Conservation (phyloP, 371 early-diverging fungal species). For the Dichotomocladium elegans region DNA sequence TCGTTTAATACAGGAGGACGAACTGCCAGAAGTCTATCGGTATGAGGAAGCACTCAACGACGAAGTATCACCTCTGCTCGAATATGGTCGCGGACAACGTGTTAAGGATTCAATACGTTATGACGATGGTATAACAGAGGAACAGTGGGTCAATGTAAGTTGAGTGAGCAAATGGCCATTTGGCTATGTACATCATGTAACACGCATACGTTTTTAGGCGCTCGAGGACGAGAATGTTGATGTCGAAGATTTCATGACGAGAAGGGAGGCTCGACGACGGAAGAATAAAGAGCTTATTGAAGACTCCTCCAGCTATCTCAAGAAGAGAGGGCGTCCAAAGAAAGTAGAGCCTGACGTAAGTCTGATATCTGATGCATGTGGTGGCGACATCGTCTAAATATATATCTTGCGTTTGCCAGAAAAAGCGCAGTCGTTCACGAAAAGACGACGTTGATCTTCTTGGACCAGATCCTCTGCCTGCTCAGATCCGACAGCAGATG, state of each 20-base stretch:
- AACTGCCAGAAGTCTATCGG: constrained; percentile 78
- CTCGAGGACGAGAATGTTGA: constrained; percentile 19
- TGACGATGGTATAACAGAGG: constrained; percentile 92
- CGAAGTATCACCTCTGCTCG: constrained; percentile 16
- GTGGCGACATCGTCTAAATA: no score
- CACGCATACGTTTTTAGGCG: constrained; percentile 9
- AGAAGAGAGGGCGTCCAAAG: constrained; percentile 14
- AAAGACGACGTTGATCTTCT: constrained; percentile 18
- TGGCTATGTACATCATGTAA: no score
- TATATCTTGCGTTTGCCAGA: not conserved
- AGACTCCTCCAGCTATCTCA: not conserved
- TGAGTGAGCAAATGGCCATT: no score
- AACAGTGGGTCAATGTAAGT: constrained; percentile 80
- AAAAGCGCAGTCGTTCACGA: constrained; percentile 16
- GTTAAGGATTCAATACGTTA: constrained; percentile 71
- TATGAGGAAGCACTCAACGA: constrained; percentile 35
- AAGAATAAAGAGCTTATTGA: constrained; percentile 3
- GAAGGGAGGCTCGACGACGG: constrained; percentile 12
- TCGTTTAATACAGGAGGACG: constrained; percentile 73
- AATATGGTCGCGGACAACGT: constrained; percentile 73
- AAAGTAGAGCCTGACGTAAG: constrained; percentile 6
- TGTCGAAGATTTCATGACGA: constrained; percentile 14
- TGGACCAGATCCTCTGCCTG: constrained; percentile 8
- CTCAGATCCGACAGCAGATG: constrained; percentile 42
- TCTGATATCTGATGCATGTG: no score